Evolutionary conservation across 2,329 filamentous ascomycete genomes (phyloP).

Genomic region (Ilyonectria mors-panacis): DNA sequence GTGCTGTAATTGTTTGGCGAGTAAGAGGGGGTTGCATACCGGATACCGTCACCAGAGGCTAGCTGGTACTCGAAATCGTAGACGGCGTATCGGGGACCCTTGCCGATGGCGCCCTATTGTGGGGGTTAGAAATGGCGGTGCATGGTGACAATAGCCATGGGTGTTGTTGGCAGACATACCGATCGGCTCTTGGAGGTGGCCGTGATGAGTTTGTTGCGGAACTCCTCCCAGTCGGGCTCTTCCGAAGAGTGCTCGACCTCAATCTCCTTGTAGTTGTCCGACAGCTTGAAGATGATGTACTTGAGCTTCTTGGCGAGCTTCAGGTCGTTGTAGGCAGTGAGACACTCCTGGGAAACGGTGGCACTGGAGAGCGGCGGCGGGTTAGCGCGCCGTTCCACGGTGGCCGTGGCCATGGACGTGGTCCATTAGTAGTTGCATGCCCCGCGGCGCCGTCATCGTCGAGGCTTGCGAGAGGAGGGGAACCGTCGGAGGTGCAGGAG

Average conservation of each 20-base stretch:
- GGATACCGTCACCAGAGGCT: conserved; percentile 79
- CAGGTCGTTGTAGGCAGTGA: conserved; percentile 81
- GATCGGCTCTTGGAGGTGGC: conserved; percentile 80
- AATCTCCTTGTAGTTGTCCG: conserved; percentile 86
- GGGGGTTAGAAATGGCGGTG: conserved; percentile 23
- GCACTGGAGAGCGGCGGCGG: conserved; percentile 67
- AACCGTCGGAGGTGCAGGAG: conserved; percentile 17
- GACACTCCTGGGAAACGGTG: conserved; percentile 80
- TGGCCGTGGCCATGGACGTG: conserved; percentile 5
- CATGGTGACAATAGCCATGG: neutral
- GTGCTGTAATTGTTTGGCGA: neutral
- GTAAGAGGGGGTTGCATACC: conserved; percentile 60
- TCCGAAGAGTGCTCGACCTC: conserved; percentile 81
- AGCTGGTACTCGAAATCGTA: conserved; percentile 88
- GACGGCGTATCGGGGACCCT: conserved; percentile 86
- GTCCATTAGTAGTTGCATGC: conserved; percentile 31
- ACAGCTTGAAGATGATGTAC: conserved; percentile 91
- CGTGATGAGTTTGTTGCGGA: conserved; percentile 83
- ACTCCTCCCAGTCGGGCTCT: conserved; percentile 77
- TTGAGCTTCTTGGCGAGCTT: conserved; percentile 87
- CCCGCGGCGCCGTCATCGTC: conserved; percentile 44
- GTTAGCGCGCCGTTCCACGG: conserved; percentile 47
- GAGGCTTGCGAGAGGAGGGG: conserved; percentile 23
- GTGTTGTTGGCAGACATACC: conserved; percentile 60
- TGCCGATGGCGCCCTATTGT: conserved; percentile 69